phyloP scores from a whole-genome alignment of 192 early-diverging fungal genomes.

The Podochytrium sp. region DNA sequence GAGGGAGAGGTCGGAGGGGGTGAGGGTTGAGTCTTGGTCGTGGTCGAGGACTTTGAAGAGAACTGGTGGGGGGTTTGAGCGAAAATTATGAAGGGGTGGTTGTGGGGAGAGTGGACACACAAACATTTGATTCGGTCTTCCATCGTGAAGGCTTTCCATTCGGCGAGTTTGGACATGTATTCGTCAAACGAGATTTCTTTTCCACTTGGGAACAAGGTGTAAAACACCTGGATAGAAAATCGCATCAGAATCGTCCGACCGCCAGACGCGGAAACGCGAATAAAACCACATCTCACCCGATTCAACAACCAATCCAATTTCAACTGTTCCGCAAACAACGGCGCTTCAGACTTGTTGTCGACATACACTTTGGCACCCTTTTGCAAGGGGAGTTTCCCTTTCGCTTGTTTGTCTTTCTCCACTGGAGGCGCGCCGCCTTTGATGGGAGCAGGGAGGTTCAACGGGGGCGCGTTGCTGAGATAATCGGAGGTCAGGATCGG shows the following conservation, averaged over 20 bases:
- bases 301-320: conserved; percentile 25
- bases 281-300: neutral
- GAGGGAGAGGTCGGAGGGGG: conserved; percentile 19
- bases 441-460: neutral
- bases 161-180: conserved; percentile 10
- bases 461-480: neutral
- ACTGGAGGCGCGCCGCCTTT: neutral
- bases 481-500: conserved; percentile 12
- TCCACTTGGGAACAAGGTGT: conserved; percentile 15
- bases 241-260: neutral
- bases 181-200: conserved; percentile 22
- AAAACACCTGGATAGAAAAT: conserved; percentile 17
- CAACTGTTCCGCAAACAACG: conserved; percentile 21
- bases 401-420: neutral
- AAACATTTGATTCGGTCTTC: conserved; percentile 15
- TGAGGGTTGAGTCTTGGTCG: conserved; percentile 19
- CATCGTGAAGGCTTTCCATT: conserved; percentile 14
- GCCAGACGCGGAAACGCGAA: neutral
- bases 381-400: neutral
- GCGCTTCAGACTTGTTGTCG: neutral
- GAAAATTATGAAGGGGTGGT: neutral
- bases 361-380: neutral
- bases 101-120: neutral
- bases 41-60: conserved; percentile 30
- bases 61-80: conserved; percentile 19